Evolutionary conservation across 2,329 filamentous ascomycete genomes (phyloP).

Genomic region (Colletotrichum theobromicola): DNA sequence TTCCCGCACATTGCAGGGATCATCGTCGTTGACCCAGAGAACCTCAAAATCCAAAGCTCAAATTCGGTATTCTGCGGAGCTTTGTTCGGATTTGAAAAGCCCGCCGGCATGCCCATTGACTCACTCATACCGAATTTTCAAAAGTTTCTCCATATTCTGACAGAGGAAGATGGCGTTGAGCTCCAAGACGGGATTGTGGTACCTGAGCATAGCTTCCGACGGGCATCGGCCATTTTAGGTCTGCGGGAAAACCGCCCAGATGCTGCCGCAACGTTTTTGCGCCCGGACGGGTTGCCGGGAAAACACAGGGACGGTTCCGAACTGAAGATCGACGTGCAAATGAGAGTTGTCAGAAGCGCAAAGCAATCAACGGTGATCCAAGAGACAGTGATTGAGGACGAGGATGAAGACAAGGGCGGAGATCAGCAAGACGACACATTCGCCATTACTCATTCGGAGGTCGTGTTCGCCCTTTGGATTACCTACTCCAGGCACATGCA

Average conservation of each 20-base stretch:
- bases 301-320: constrained; percentile 90
- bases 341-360: constrained; percentile 94
- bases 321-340: constrained; percentile 93
- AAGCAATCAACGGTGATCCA: constrained; percentile 66
- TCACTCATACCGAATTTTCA: constrained; percentile 88
- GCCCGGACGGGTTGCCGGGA: constrained; percentile 83
- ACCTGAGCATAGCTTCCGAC: constrained; percentile 92
- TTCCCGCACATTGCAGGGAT: constrained; percentile 98
- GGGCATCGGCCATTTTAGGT: constrained; percentile 83
- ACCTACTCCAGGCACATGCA: constrained; percentile 95
- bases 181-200: constrained; percentile 95
- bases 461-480: constrained; percentile 96
- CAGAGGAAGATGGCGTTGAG: constrained; percentile 83
- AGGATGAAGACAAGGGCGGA: constrained; percentile 44
- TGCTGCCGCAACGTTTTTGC: constrained; percentile 78
- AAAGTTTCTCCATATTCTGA: constrained; percentile 79
- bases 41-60: constrained; percentile 83
- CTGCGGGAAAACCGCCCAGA: constrained; percentile 84
- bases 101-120: constrained; percentile 80
- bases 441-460: constrained; percentile 66
- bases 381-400: constrained; percentile 66
- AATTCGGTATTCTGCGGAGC: constrained; percentile 95
- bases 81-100: constrained; percentile 86
- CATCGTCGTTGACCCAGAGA: constrained; percentile 83
- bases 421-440: constrained; percentile 48